These are phyloP conservation scores for Metschnikowia henanensis DNA, from an alignment of 805 yeast species.

Conservation along the genomic window DNA sequence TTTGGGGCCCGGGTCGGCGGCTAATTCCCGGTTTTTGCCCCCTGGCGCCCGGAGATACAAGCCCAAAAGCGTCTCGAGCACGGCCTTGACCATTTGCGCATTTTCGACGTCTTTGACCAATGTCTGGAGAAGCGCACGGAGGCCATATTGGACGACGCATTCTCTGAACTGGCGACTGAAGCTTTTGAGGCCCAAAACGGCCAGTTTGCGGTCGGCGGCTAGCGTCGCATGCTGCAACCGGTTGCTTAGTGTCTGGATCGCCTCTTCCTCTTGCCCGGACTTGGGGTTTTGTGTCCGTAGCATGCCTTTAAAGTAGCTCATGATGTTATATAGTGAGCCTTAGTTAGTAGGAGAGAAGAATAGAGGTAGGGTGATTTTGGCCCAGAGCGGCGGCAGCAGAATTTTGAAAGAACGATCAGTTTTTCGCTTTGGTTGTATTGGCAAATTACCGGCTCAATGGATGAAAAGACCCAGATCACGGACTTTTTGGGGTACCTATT, in stretches of 20 bases:
- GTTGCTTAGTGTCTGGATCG: constrained; percentile 87
- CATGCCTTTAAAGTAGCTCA: constrained; percentile 40
- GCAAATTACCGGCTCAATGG: too few relatives aligned
- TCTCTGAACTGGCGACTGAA: constrained; percentile 89
- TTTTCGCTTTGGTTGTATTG: too few relatives aligned
- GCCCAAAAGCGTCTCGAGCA: constrained; percentile 81
- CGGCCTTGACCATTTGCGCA: constrained; percentile 69
- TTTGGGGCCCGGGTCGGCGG: too few relatives aligned
- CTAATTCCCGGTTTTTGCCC: too few relatives aligned
- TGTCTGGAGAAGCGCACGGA: constrained; percentile 68
- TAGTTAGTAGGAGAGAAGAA: too few relatives aligned
- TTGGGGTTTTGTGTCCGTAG: constrained; percentile 32
- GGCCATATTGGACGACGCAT: constrained; percentile 82
- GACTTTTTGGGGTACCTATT: too few relatives aligned
- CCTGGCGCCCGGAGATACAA: constrained; percentile 56
- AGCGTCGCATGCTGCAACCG: constrained; percentile 79
- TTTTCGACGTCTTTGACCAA: constrained; percentile 68
- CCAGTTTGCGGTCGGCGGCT: constrained; percentile 86
- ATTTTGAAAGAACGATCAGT: too few relatives aligned
- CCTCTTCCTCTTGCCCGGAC: constrained; percentile 64
- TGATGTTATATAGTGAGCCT: not conserved
- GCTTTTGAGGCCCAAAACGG: constrained; percentile 84
- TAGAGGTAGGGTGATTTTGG: too few relatives aligned
- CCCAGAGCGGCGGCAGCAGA: too few relatives aligned
- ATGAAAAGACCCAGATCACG: too few relatives aligned